Base-by-base conservation (phyloP, 768 basidiomycete species). In the Psilocybe sp. region DNA sequence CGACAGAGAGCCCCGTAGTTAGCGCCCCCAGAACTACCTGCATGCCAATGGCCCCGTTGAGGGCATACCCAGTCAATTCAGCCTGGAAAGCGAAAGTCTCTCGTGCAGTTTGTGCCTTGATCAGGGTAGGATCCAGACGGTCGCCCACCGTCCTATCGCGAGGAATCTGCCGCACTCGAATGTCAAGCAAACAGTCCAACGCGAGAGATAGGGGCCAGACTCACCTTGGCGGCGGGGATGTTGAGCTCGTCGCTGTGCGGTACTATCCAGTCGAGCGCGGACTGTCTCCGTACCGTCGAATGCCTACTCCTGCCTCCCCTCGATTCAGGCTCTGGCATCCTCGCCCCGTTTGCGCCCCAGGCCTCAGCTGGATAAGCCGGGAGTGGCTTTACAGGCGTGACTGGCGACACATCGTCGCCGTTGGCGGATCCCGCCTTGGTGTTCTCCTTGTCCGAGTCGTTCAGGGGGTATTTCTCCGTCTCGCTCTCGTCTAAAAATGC, bases 21-120 rank as follows among this genome's bases (percentile, higher is more conserved):
- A 89, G 66, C 2, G 86, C 77, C 5, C 85, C 85, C 23, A 88
- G 64, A 0, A 84, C 35, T 3, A 88, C 80, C 60, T 88, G 87
- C 34, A 84, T 47, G 11, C 73, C 77, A 39, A 87, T 87, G 0
- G 85, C 83, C 11, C 69, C 48, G 52, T 79, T 75, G 23, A 72
- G 59, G 5, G 65, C 46, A 35, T 56, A 74, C 5, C 67, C 71
- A 14, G 69, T 72, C 46, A 68, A 51, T 55, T 57, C 62, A 55
- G 80, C 82, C 65, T 77, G 79, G 20, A 56, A 43, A 0, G 71
- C 69, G 49, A 73, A 80, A 47, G 77, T 81, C 18, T 65, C 61
- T 47, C 71, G 72, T 56, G 83, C 78, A 0, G n/a, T 11, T 6
- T 57, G 58, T 1, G 86, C 85, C 2, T 69, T 61, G 0, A 67